Base-by-base conservation (phyloP, 2,329 filamentous ascomycete species). In the Xylogone sp. region DNA sequence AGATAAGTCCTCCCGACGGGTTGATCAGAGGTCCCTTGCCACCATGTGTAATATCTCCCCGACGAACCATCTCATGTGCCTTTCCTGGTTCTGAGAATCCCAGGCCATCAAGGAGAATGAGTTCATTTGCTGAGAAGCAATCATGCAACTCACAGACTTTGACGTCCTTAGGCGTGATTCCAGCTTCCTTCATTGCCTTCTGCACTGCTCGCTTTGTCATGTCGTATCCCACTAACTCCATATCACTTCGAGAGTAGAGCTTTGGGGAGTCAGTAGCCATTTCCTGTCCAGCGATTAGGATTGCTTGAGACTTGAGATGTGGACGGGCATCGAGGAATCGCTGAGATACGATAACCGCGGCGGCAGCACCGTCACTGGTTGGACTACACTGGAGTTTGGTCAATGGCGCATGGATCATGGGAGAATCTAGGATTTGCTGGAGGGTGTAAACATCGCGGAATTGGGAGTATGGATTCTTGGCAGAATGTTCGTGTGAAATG, bases 351-450 rank as follows among this genome's bases (percentile, higher is more conserved):
- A 97, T 74, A 27, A 97, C 85, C 16, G 88, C 89, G 1, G 92
- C 90, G 1, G 90, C 92, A 46, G 85, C 88, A 47, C 92, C 92
- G 69, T 96, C 92, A 0, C 88, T 94, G 1, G 92, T 97, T 1
- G 92, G 92, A 72, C 91, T 96, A 79, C 92, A 96, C 73, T 97
- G 92, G 21, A 97, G 84, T 73, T 96, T 97, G 51, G 92, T 97
- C 47, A 97, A 78, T 10, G 92, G 92, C 57, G 82, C 81, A 71
- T 89, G 84, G 70, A 97, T 88, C 77, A 82, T 87, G 53, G 88
- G 76, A 0, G 88, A 75, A 39, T 85, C 75, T 64, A 89, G 68
- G 67, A 97, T 78, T 70, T 97, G 84, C 31, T 95, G 87, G 24
- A 85, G 81, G 0, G 87, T 88, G 75, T 96, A 96, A 67, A 91